Conservation (phyloP, 768 basidiomycete genomes). For the Termitomyces sp. region DNA sequence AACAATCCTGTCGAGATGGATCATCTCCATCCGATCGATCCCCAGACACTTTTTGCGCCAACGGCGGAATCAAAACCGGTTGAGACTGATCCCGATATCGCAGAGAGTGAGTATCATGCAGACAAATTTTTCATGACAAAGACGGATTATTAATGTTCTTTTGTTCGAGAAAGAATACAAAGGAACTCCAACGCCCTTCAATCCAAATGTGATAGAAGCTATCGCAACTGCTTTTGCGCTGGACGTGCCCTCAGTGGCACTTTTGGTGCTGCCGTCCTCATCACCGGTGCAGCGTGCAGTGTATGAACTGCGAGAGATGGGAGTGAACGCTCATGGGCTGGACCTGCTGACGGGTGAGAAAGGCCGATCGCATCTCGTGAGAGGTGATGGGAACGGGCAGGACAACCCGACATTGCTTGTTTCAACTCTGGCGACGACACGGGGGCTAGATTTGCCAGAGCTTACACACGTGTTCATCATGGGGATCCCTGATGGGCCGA, state of each 20-base stretch:
- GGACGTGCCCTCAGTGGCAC: slow-evolving; percentile 61
- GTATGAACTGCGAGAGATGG: slow-evolving; percentile 56
- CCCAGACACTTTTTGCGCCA: slow-evolving; percentile 14
- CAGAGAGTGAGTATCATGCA: slow-evolving; percentile 16
- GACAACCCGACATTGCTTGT: slow-evolving; percentile 63
- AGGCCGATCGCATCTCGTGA: slow-evolving; percentile 37
- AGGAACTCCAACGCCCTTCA: slow-evolving; percentile 45
- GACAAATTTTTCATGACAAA: neutral
- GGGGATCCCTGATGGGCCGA: slow-evolving; percentile 47
- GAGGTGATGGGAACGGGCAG: slow-evolving; percentile 23
- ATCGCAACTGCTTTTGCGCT: slow-evolving; percentile 67
- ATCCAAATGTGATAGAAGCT: slow-evolving; percentile 54
- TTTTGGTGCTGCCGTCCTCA: slow-evolving; percentile 62
- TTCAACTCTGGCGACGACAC: slow-evolving; percentile 60
- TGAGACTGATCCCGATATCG: slow-evolving; percentile 15
- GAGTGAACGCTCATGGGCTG: slow-evolving; percentile 59
- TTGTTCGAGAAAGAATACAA: slow-evolving; percentile 41
- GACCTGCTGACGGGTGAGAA: slow-evolving; percentile 42
- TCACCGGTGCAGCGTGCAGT: slow-evolving; percentile 59
- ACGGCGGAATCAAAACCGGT: slow-evolving; percentile 6
- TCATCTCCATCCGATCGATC: slow-evolving; percentile 9
- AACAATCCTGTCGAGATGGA: neutral
- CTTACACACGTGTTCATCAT: slow-evolving; percentile 73
- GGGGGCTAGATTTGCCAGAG: slow-evolving; percentile 68
- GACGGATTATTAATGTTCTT: slow-evolving; percentile 5